Evolutionary conservation across 495 filamentous ascomycete genomes (phyloP), one percentile per base, ranked within the genome.

Genomic region (Cryomyces antarcticus): DNA sequence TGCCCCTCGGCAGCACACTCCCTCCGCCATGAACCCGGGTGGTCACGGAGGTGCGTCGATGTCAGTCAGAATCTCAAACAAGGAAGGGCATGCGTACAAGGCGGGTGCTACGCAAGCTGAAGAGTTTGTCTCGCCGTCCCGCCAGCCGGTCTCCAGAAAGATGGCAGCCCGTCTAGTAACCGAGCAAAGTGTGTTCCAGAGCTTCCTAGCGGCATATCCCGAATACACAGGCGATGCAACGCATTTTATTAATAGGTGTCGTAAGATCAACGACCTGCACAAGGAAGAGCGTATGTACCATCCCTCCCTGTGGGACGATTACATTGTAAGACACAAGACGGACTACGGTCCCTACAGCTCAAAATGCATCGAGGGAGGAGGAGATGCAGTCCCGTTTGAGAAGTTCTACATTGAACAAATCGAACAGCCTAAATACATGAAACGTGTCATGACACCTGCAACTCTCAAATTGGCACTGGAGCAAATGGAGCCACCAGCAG

Each of bases 301-400:
- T 28, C 52, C 41, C 30, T 53, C 37, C n/a, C 45, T 47, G 24
- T 59, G 56, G 56, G 56, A 59, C 46, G 55, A 57, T 37, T 59
- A 31, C 37, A 46, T 59, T 24, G 46, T 57, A 17, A 29, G 55
- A 30, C 46, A 54, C 37, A 41, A 46, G 31, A 48, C 39, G 0
- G 52, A 55, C 5, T 59, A 52, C 41, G 37, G 30, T 13, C 17
- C 47, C 3, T 57, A 58, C 36, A 38, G 41, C 7, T 10, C 30
- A 12, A 11, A 45, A 13, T 52, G 47, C 31, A 11, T 38, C 4
- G 43, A 46, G 1, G 30, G 39, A 9, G 47, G 45, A 5, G 41
- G 46, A 30, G 48, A 52, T 39, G 45, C 49, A 0, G 35, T 45
- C 10, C 28, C 45, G 6, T 54, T 52, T 41, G 37, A 45, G 17